Conservation (phyloP, 352 stramenopile species). For the Globisporangium emineosum region DNA sequence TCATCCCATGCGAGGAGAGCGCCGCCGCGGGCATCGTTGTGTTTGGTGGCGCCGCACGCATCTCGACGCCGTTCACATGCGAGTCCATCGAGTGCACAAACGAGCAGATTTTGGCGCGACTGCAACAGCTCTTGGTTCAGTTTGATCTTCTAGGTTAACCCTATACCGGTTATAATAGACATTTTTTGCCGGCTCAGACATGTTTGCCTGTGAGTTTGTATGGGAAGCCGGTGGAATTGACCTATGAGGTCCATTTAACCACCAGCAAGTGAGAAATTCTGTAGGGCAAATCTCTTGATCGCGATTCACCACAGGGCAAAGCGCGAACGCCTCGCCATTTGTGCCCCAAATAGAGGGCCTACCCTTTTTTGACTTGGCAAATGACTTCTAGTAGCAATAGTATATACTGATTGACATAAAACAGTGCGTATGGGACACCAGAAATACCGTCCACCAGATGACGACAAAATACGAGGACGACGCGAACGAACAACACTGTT, state of each 20-base stretch:
- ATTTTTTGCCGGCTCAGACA: too few species aligned
- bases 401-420: not conserved
- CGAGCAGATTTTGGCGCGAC: slow-evolving; percentile 42
- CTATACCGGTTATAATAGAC: too few species aligned
- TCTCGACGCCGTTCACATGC: slow-evolving; percentile 33
- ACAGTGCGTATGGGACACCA: slow-evolving; percentile 7
- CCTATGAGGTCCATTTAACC: slow-evolving; percentile 28
- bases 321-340: not conserved
- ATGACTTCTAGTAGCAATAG: not conserved
- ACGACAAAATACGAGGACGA: not conserved
- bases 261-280: slow-evolving; percentile 59
- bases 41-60: slow-evolving; percentile 47
- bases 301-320: slow-evolving; percentile 60
- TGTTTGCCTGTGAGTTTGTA: too few species aligned
- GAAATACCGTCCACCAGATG: not conserved
- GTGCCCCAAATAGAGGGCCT: slow-evolving; percentile 5
- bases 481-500: too few species aligned
- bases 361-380: slow-evolving; percentile 14
- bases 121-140: slow-evolving; percentile 38
- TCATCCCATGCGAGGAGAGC: slow-evolving; percentile 11
- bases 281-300: slow-evolving; percentile 84
- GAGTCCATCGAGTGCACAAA: slow-evolving; percentile 31
- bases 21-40: slow-evolving; percentile 18
- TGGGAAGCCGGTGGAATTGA: slow-evolving; percentile 44
- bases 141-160: too few species aligned